phyloP scores from a whole-genome alignment of 805 yeast genomes.

The Schizosaccharomyces octosporus region DNA sequence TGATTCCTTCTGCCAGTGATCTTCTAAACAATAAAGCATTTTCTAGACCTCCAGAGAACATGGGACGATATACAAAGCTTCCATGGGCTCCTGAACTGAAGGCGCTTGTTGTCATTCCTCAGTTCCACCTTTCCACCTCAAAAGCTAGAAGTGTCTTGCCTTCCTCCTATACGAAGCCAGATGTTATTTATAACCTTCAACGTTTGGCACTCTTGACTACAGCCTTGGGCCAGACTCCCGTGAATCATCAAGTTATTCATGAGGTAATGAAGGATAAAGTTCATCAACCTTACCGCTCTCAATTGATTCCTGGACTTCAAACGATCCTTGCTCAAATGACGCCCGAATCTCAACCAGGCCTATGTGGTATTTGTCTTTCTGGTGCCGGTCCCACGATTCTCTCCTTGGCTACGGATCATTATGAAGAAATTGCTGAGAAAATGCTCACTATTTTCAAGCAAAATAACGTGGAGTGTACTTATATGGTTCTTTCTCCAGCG shows the following conservation, averaged over 20 bases:
- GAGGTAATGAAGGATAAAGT: slow-evolving; percentile 91
- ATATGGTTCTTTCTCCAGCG: slow-evolving; percentile 72
- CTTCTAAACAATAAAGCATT: slow-evolving; percentile 61
- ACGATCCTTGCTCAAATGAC: slow-evolving; percentile 60
- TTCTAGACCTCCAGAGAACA: slow-evolving; percentile 57
- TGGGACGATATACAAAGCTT: slow-evolving; percentile 75
- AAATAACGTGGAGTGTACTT: slow-evolving; percentile 44
- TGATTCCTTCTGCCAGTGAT: slow-evolving; percentile 63
- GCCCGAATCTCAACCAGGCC: slow-evolving; percentile 51
- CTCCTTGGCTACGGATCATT: slow-evolving; percentile 75
- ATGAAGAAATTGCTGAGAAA: slow-evolving; percentile 54
- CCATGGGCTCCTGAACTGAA: slow-evolving; percentile 59
- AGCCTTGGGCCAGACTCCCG: slow-evolving; percentile 66
- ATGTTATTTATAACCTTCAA: slow-evolving; percentile 78
- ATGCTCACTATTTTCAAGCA: slow-evolving; percentile 45
- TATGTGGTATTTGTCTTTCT: slow-evolving; percentile 78
- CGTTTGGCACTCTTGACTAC: slow-evolving; percentile 79
- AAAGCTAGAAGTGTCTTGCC: slow-evolving; percentile 80
- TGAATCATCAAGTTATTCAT: slow-evolving; percentile 60
- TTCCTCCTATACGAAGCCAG: slow-evolving; percentile 45
- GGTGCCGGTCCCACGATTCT: slow-evolving; percentile 97
- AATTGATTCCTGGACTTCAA: slow-evolving; percentile 56
- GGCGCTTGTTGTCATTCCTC: slow-evolving; percentile 79
- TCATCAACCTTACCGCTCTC: slow-evolving; percentile 82
- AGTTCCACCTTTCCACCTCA: slow-evolving; percentile 86